Percentiles rank a stretch among this genome's conserved stretches.
Conservation (phyloP, 139 green algal genomes). For the Trebouxia sp. region DNA sequence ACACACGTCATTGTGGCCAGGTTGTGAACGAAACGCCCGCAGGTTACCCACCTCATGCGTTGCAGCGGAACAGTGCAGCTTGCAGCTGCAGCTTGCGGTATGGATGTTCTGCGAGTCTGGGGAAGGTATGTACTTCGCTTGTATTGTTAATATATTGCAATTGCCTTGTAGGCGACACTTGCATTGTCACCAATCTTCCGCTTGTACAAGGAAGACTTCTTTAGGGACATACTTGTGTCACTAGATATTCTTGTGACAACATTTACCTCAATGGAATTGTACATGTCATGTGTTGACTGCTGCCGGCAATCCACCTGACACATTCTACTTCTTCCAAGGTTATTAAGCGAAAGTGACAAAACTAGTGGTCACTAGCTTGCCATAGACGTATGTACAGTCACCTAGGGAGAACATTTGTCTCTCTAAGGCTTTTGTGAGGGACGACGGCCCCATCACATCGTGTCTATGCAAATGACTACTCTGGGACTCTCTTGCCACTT, state of each 20-base stretch:
- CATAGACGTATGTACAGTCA: too few relatives aligned
- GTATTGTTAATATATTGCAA: constrained; percentile 11
- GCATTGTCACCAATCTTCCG: not conserved
- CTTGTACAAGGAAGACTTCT: not conserved
- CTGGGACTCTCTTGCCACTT: not conserved
- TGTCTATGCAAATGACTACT: constrained; percentile 24
- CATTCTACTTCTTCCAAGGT: too few relatives aligned
- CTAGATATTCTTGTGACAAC: too few relatives aligned
- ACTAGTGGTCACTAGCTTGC: too few relatives aligned
- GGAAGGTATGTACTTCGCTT: constrained; percentile 25
- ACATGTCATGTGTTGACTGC: too few relatives aligned
- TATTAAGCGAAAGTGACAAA: too few relatives aligned
- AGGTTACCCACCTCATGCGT: constrained; percentile 27
- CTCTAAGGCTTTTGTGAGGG: constrained; percentile 10
- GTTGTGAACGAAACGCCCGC: not conserved
- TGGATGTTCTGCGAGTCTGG: constrained; percentile 31
- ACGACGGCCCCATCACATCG: not conserved
- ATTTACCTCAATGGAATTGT: too few relatives aligned
- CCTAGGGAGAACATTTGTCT: too few relatives aligned
- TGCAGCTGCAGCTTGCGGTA: constrained; percentile 27
- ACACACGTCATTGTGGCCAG: not conserved
- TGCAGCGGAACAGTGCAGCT: constrained; percentile 10
- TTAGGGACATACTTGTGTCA: not conserved
- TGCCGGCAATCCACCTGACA: too few relatives aligned
- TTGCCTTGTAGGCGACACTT: not conserved